Evolutionary conservation across 352 stramenopile genomes (phyloP).

Genomic region (Phytophthora syringae): DNA sequence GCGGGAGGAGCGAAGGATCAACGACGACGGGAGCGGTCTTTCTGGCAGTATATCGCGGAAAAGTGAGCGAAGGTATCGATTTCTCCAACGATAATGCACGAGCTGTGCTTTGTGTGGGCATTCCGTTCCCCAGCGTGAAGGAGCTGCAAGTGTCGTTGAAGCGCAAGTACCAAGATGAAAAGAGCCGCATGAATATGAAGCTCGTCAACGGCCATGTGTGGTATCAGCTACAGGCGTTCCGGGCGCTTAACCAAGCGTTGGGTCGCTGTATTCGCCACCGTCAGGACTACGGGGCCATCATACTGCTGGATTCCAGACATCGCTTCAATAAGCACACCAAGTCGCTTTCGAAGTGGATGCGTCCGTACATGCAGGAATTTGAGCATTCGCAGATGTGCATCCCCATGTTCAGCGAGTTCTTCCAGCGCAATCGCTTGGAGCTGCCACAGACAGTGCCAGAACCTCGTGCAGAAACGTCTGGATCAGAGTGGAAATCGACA

Average conservation of each 20-base stretch:
- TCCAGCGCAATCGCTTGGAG: slow-evolving; percentile 61
- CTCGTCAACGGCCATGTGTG: slow-evolving; percentile 87
- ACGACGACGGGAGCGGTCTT: slow-evolving; percentile 91
- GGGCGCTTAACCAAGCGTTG: slow-evolving; percentile 99
- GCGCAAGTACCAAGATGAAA: slow-evolving; percentile 84
- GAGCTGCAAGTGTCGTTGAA: slow-evolving; percentile 91
- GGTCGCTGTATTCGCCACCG: slow-evolving; percentile 98
- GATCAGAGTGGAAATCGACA: slow-evolving; percentile 20
- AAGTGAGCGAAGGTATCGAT: slow-evolving; percentile 99
- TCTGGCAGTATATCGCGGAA: slow-evolving; percentile 98
- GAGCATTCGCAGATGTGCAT: slow-evolving; percentile 71
- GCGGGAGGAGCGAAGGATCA: slow-evolving; percentile 2
- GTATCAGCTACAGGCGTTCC: slow-evolving; percentile 98
- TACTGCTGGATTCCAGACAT: slow-evolving; percentile 95
- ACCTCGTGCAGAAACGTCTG: slow-evolving; percentile 7
- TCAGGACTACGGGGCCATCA: slow-evolving; percentile 96
- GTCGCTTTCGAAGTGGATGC: slow-evolving; percentile 81
- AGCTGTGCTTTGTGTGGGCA: slow-evolving; percentile 97
- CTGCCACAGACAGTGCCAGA: slow-evolving; percentile 33
- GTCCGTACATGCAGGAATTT: slow-evolving; percentile 71
- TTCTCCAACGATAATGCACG: slow-evolving; percentile 98
- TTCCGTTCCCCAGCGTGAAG: slow-evolving; percentile 97
- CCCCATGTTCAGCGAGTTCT: slow-evolving; percentile 68
- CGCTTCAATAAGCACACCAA: slow-evolving; percentile 52
- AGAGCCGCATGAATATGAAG: slow-evolving; percentile 61